Evolutionary conservation across 306 rosid species (phyloP).

Genomic region (Quercus engelmannii): DNA sequence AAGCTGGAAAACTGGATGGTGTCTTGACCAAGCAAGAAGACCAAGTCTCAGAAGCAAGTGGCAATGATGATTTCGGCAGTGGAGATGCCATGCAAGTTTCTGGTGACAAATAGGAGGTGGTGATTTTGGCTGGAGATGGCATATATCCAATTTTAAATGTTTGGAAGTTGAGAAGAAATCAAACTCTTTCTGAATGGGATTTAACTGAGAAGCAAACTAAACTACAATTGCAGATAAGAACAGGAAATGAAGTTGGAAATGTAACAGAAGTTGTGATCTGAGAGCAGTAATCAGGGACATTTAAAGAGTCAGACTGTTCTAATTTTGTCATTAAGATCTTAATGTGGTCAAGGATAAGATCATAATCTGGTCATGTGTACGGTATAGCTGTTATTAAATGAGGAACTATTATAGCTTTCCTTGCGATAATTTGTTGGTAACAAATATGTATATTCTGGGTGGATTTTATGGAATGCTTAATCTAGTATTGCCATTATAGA

Average conservation of each 20-base stretch:
- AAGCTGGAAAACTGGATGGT: slow-evolving; percentile 22
- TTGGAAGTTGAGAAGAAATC: slow-evolving; percentile 2
- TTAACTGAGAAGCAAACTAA: slow-evolving; percentile 1
- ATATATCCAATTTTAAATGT: background rate
- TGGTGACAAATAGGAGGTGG: slow-evolving; percentile 9
- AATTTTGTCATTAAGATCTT: background rate
- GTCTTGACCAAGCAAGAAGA: slow-evolving; percentile 12
- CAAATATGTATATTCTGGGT: too few species aligned
- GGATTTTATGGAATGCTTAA: too few species aligned
- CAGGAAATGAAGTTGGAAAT: background rate
- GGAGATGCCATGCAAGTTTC: slow-evolving; percentile 23
- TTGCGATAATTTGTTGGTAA: background rate
- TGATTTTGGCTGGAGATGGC: slow-evolving; percentile 15
- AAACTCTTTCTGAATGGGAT: background rate
- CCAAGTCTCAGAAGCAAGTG: slow-evolving; percentile 16
- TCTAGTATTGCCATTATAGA: too few species aligned
- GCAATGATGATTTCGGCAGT: background rate
- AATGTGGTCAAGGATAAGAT: background rate
- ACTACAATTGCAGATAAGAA: background rate
- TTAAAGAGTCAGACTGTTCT: background rate
- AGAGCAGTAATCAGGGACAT: background rate
- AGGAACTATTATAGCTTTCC: background rate
- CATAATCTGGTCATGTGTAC: slow-evolving; percentile 2
- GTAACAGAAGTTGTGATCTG: background rate
- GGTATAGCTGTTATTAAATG: slow-evolving; percentile 10